A percentile compares a stretch with the other conserved stretches of the same genome.
Evolutionary conservation across 78 protist genomes (phyloP).

Genomic region (Capsaspora owczarzaki): DNA sequence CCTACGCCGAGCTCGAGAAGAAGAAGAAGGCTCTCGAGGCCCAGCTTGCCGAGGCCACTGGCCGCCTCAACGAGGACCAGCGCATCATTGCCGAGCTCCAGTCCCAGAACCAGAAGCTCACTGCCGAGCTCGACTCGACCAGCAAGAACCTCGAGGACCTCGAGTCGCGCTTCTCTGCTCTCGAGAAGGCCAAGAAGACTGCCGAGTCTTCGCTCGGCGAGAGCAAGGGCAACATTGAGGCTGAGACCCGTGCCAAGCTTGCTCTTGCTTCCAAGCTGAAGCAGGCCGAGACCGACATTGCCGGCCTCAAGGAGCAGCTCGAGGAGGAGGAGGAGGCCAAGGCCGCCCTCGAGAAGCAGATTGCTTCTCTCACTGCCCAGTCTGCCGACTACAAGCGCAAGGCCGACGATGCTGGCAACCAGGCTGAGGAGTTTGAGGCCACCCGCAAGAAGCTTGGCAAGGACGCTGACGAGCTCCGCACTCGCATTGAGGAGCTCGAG

Average conservation of each 20-base stretch:
- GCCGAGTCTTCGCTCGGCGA: background rate
- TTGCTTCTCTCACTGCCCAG: slow-evolving; percentile 9
- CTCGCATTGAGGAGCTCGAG: background rate
- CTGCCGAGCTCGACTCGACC: slow-evolving; percentile 9
- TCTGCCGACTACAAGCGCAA: slow-evolving; percentile 7
- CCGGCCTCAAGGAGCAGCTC: background rate
- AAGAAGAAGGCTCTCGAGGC: slow-evolving; percentile 16
- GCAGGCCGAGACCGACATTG: background rate
- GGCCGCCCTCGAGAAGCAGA: background rate
- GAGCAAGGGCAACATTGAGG: background rate
- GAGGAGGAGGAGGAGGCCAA: slow-evolving; percentile 11
- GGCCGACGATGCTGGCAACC: background rate
- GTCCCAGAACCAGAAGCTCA: background rate
- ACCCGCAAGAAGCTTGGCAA: slow-evolving; percentile 8
- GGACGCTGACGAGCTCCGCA: slow-evolving; percentile 23
- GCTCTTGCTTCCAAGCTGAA: background rate
- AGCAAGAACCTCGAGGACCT: slow-evolving; percentile 6
- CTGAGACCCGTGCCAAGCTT: slow-evolving; percentile 33
- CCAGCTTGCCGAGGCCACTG: slow-evolving; percentile 4
- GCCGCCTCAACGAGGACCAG: background rate
- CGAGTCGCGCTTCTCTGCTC: slow-evolving; percentile 1
- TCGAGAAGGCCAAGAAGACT: background rate
- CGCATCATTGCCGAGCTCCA: background rate
- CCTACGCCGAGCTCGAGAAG: slow-evolving; percentile 6
- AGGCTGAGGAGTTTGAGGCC: slow-evolving; percentile 6